Evolutionary conservation across 2,329 filamentous ascomycete species (phyloP), one percentile per base, ranked within the genome.

Genomic region (Monilinia laxa): DNA sequence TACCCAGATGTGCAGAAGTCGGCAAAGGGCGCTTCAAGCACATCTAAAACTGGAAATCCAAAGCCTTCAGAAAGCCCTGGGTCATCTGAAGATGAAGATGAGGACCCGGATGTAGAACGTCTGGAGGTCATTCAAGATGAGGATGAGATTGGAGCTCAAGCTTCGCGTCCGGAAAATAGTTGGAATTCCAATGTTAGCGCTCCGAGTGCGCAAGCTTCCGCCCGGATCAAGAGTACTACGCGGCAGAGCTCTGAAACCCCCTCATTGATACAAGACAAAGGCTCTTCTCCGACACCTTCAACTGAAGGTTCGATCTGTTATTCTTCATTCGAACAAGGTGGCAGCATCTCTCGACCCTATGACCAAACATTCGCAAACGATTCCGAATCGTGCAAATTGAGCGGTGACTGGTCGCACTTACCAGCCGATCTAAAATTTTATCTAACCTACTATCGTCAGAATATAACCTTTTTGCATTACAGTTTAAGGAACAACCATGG

Each of bases 381-480:
- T 56, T 66, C 68, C 16, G 66, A 63, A 52, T 65, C 66, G 16
- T 69, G 63, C 28, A 67, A 38, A 14, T 35, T 68, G 1, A 71
- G 73, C 52, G 75, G 77, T 35, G 83, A 87, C 71, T 86, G 84
- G 82, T 80, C 82, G 11, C 81, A 86, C 71, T 79, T 92, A 11
- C 82, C 88, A 1, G 81, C 84, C 12, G 91, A 97, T 73, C 77
- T 96, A 56, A 88, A 89, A 67, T 90, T 87, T 74, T 93, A 95
- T 76, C 81, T 98, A 23, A 82, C 85, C 49, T 97, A 93, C 77
- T 93, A 91, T 74, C 84, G 84, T 71, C 87, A 92, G 59, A 87
- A 93, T 72, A 85, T 98, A 68, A 92, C 87, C 0, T 83, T 90
- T 75, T 88, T 91, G 71, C 93, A 97, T 77, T 98, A 97, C 76